Percentiles rank a stretch among this genome's conserved stretches.
These are phyloP conservation scores for Trypanosoma vivax DNA, from an alignment of 208 protist genomes.

Conservation along the genomic window DNA sequence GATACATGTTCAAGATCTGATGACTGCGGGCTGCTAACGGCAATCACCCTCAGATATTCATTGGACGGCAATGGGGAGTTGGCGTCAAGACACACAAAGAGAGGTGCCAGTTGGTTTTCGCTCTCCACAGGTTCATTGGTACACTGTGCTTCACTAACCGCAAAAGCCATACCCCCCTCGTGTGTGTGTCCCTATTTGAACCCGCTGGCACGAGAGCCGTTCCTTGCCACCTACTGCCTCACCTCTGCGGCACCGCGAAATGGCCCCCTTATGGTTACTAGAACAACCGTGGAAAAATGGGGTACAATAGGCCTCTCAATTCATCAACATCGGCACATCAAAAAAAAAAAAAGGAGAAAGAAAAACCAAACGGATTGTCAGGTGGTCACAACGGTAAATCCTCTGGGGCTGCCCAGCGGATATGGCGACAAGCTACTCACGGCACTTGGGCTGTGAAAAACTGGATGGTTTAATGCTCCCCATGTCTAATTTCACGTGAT, in stretches of 20 bases:
- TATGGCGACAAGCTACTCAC: too few relatives aligned
- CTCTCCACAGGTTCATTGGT: neutral
- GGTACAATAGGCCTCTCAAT: too few relatives aligned
- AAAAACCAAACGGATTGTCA: neutral
- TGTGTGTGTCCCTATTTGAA: too few relatives aligned
- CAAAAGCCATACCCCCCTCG: neutral
- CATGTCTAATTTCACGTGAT: too few relatives aligned
- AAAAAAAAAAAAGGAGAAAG: neutral
- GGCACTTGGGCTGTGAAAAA: too few relatives aligned
- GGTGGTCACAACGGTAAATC: neutral
- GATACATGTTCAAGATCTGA: neutral
- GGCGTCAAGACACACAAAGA: constrained; percentile 24
- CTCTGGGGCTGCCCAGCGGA: neutral
- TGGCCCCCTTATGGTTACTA: too few relatives aligned
- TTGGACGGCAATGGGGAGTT: constrained; percentile 26
- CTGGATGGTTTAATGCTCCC: too few relatives aligned
- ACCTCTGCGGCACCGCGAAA: too few relatives aligned
- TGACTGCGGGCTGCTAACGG: constrained; percentile 6
- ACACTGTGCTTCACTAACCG: neutral
- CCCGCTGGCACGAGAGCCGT: too few relatives aligned
- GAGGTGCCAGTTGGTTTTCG: constrained; percentile 7
- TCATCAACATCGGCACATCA: neutral
- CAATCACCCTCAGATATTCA: constrained; percentile 70
- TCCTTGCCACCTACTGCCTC: too few relatives aligned
- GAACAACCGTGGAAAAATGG: too few relatives aligned